Evolutionary conservation across 2,329 filamentous ascomycete genomes (phyloP), one percentile per base, ranked within the genome.

Genomic region (Sphaceloma murrayae): DNA sequence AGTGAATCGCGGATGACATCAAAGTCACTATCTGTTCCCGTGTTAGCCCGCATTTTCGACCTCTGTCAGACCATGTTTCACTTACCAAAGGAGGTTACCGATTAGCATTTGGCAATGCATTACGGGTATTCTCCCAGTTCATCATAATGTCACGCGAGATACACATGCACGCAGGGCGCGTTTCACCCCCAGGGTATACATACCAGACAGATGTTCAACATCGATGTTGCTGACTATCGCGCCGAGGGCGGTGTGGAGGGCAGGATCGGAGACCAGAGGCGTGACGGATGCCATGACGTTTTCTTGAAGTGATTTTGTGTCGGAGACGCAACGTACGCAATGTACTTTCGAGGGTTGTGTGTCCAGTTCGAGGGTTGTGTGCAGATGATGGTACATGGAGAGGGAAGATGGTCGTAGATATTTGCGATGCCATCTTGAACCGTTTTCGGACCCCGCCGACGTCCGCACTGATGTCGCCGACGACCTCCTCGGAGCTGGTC

Each of bases 11-110:
- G 74, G 54, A 88, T 77, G 14, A 69, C 59, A 5, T 69, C 64
- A 56, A 85, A 85, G 54, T 82, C 77, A 52, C 67, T 67, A 52
- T 84, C 79, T 68, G 51, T n/a, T n/a, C n/a, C n/a, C n/a, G n/a
- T n/a, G n/a, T n/a, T n/a, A n/a, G n/a, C n/a, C n/a, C n/a, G n/a
- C n/a, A n/a, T n/a, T n/a, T n/a, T n/a, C n/a, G n/a, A n/a, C n/a
- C n/a, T n/a, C n/a, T n/a, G n/a, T n/a, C n/a, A n/a, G n/a, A n/a
- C n/a, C n/a, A n/a, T n/a, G n/a, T n/a, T n/a, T n/a, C n/a, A n/a
- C 24, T 46, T 50, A 47, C 47, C 40, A 16, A 43, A 70, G 65
- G 72, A 74, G 72, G 71, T 74, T 74, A 74, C 71, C 72, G 71
- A 70, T 75, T 45, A n/a, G n/a, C n/a, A n/a, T n/a, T n/a, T n/a